Conservation (phyloP, 768 basidiomycete genomes). For the Kwoniella europaea region DNA sequence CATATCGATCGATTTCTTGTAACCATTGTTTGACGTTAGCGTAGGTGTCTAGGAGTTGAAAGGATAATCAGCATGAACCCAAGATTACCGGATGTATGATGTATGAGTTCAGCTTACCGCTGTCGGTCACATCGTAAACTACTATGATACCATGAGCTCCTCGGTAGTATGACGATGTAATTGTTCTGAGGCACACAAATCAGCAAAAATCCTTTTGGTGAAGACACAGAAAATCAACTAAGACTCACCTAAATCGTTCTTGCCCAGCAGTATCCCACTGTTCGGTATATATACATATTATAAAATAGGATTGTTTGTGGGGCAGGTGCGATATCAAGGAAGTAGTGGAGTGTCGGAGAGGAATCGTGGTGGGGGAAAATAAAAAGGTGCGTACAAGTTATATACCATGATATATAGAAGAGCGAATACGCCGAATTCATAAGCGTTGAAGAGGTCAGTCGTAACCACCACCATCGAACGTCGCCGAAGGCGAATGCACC, state of each 20-base stretch:
- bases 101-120: conserved; percentile 30
- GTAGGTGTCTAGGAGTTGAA: conserved; percentile 27
- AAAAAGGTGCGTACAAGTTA: conserved; percentile 23
- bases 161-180: conserved; percentile 98
- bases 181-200: conserved; percentile 74
- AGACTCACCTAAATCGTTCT: conserved; percentile 66
- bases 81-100: no score
- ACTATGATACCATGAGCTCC: conserved; percentile 96
- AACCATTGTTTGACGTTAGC: conserved; percentile 94
- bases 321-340: conserved; percentile 20
- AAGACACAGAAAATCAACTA: not conserved
- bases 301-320: conserved; percentile 18
- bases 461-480: conserved; percentile 12
- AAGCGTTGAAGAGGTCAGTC: conserved; percentile 22
- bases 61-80: not conserved
- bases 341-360: conserved; percentile 8
- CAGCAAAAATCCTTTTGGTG: not conserved
- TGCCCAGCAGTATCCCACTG: conserved; percentile 99
- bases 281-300: conserved; percentile 19
- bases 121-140: conserved; percentile 47
- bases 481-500: conserved; percentile 7
- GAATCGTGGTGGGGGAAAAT: conserved; percentile 2
- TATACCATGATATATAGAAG: conserved; percentile 19
- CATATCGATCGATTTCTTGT: conserved; percentile 96
- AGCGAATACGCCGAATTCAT: conserved; percentile 24